Percentiles rank a stretch among this genome's conserved stretches.
Evolutionary conservation across 179 eudicot species (phyloP).

Genomic region (Beta lomatogona): DNA sequence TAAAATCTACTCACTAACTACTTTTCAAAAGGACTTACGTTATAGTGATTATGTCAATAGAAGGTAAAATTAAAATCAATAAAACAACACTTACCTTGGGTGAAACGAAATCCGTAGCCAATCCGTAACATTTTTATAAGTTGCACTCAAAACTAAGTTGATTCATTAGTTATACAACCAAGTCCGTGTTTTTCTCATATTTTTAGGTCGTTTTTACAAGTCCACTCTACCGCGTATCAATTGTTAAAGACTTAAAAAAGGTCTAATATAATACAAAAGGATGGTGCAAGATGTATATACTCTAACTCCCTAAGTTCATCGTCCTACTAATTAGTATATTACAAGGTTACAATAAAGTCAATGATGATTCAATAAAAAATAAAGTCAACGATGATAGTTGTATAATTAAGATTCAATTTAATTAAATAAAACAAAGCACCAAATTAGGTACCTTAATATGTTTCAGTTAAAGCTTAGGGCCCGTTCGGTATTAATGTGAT

Average conservation of each 20-base stretch:
- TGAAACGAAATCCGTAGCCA: background rate
- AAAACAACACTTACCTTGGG: background rate
- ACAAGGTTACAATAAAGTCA: background rate
- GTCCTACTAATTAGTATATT: background rate
- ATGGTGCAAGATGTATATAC: background rate
- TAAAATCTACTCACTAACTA: too few species aligned
- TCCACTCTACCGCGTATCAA: background rate
- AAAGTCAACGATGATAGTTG: background rate
- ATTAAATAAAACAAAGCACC: background rate
- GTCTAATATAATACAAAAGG: background rate
- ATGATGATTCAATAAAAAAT: background rate
- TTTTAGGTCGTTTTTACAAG: background rate
- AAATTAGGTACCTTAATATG: background rate
- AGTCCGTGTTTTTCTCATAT: background rate
- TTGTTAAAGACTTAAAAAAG: background rate
- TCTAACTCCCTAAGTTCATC: background rate
- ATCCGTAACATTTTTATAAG: background rate
- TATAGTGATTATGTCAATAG: background rate
- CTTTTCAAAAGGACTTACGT: too few species aligned
- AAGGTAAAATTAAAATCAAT: background rate
- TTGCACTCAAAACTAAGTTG: constrained; percentile 11
- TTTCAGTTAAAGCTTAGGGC: background rate
- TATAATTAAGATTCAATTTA: background rate
- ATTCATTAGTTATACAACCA: constrained; percentile 3
- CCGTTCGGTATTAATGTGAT: too few species aligned